Evolutionary conservation across 2,329 filamentous ascomycete genomes (phyloP), one percentile per base, ranked within the genome.

Genomic region (Capronia americana): DNA sequence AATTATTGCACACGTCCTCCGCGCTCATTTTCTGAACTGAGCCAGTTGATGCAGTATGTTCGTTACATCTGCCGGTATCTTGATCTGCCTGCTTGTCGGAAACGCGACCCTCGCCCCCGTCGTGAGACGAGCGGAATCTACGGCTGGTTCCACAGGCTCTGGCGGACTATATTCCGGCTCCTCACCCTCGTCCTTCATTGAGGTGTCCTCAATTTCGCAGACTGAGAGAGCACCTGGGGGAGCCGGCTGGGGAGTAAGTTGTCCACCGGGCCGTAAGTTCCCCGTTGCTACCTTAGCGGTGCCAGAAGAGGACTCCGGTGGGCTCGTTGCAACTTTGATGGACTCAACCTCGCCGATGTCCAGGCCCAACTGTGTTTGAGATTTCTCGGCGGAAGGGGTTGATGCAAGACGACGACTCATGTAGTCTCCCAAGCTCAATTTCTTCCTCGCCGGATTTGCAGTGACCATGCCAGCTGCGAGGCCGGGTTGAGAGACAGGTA

Each of bases 401-500:
- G 69, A 68, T 14, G 75, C 73, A 51, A 79, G 70, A 20, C 79
- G 76, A 60, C 79, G 78, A 56, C 70, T 69, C 61, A 82, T 76
- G 68, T 84, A 84, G 69, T 84, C 82, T 53, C 81, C 81, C 23
- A 84, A 72, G 69, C 80, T 84, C 56, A 84, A 75, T 68, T 84
- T 84, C 73, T 84, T 84, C 73, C 83, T 83, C 20, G 79, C 77
- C 2, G 81, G 82, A 70, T 80, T 83, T 28, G 81, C 79, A n/a
- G 79, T 78, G 7, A 78, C 75, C 8, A 77, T 67, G 48, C 73
- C 70, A 11, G 74, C 64, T 12, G 67, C n/a, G 5, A 73, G 68
- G 14, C 72, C 34, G 20, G 74, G 66, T 44, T 76, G 74, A n/a
- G 73, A 62, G 34, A 2, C 26, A 48, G 69, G 69, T 12, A 71